Base-by-base conservation (phyloP, 352 stramenopile species). In the Elongisporangium anandrum region DNA sequence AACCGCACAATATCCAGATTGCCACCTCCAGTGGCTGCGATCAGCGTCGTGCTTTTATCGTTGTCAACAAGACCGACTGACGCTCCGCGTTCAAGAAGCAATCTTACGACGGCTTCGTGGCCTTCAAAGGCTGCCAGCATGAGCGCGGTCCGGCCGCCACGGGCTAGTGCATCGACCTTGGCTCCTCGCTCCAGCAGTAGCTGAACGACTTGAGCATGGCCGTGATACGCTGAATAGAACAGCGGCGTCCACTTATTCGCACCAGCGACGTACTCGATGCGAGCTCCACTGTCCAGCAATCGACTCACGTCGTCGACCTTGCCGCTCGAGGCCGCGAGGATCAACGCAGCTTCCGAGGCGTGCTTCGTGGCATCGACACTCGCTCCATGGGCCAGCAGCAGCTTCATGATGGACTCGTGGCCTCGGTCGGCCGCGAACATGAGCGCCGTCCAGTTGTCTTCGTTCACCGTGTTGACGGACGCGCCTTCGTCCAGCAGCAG, bases 141-240 rank as follows among this genome's bases (percentile, higher is more conserved):
- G 17, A 73, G 22, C n/a, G 66, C 63, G 13, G 63, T 63, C 2
- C 54, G 63, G 16, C 66, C 66, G 19, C 65, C 68, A 23, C 61
- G 53, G 52, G 63, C 64, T 51, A 56, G 60, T 13, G 26, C 58
- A 53, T 73, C 56, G 15, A 70, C 57, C 4, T n/a, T 48, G n/a
- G 66, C 54, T 48, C 56, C 57, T 13, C 57, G 57, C 6, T 57
- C 29, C 21, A 68, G 22, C 10, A 73, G 63, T 9, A 71, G 22
- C 7, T 50, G 54, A 17, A 65, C 64, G 38, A 71, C 60, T 24
- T 64, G 55, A 7, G 56, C 26, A 20, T 51, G 55, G 1, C 60
- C 60, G 47, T 57, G 38, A 54, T 60, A 49, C 4, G 52, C 51
- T n/a, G 65, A 57, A 23, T 59, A 45, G 52, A 68, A 63, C 2